A percentile compares a stretch with the other conserved stretches of the same genome.
Conservation (phyloP, 148 eudicot species). For the Dysphania ambrosioides region DNA sequence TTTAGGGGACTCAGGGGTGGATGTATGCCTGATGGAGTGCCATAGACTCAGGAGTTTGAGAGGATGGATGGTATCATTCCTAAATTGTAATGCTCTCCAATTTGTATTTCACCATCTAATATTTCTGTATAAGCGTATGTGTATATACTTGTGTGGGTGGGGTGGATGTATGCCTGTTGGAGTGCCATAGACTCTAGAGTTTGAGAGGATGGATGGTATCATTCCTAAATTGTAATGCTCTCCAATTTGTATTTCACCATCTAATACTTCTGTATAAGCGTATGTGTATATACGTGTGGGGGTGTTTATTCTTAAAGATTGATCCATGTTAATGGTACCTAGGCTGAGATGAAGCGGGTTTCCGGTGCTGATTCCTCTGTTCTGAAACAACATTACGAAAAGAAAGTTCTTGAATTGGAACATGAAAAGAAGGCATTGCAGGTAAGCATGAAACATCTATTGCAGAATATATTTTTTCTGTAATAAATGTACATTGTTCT, state of each 20-base stretch:
- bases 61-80: too few species aligned
- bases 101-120: background rate
- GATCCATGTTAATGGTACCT: background rate
- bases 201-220: too few species aligned
- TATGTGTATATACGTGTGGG: background rate
- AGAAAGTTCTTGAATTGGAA: constrained; percentile 86
- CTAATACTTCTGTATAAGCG: background rate
- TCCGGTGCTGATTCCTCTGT: constrained; percentile 57
- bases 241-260: background rate
- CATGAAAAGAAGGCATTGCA: constrained; percentile 76
- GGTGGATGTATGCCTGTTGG: too few species aligned
- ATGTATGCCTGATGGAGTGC: too few species aligned
- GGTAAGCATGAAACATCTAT: constrained; percentile 35
- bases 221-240: too few species aligned
- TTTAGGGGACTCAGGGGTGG: too few species aligned
- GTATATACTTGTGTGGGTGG: background rate
- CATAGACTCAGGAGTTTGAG: too few species aligned
- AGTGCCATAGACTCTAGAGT: too few species aligned
- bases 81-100: too few species aligned
- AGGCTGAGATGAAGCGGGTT: constrained; percentile 98
- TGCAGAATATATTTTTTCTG: background rate
- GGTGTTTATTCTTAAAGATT: background rate
- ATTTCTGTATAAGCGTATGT: background rate
- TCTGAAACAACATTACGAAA: constrained; percentile 86
- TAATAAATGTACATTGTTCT: constrained; percentile 1